Evolutionary conservation across 352 stramenopile species (phyloP).

Genomic region (Pythium monospermum): DNA sequence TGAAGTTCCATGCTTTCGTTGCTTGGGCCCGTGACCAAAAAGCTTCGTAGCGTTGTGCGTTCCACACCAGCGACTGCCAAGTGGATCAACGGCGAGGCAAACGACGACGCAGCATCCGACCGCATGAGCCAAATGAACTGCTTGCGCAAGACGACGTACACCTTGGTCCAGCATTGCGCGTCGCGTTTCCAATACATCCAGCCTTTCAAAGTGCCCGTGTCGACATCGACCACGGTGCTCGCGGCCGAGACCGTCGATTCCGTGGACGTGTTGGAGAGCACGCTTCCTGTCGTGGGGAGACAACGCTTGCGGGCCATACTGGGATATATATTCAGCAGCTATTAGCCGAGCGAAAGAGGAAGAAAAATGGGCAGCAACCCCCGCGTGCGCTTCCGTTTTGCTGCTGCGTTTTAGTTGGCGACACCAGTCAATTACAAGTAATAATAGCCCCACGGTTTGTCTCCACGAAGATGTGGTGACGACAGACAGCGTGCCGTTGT

Average conservation of each 20-base stretch:
- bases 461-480: no score
- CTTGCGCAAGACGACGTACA: slow-evolving; percentile 62
- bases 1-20: slow-evolving; percentile 76
- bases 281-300: slow-evolving; percentile 23
- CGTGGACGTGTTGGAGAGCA: slow-evolving; percentile 40
- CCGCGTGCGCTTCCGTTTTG: no score
- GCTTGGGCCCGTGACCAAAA: slow-evolving; percentile 42
- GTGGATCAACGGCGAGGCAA: slow-evolving; percentile 50
- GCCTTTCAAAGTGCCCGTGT: slow-evolving; percentile 29
- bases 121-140: slow-evolving; percentile 68
- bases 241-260: slow-evolving; percentile 27
- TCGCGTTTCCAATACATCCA: slow-evolving; percentile 81
- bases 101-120: slow-evolving; percentile 22
- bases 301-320: slow-evolving; percentile 26
- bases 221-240: slow-evolving; percentile 29
- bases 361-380: no score
- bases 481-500: no score
- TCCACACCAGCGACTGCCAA: slow-evolving; percentile 55
- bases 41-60: slow-evolving; percentile 38
- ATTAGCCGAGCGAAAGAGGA: not conserved
- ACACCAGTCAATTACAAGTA: no score
- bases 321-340: not conserved
- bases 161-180: slow-evolving; percentile 65
- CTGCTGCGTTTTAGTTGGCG: no score
- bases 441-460: no score